Percentiles rank a stretch among this genome's conserved stretches.
These are phyloP conservation scores for Lotus japonicus DNA, from an alignment of 306 rosid genomes.

Conservation along the genomic window DNA sequence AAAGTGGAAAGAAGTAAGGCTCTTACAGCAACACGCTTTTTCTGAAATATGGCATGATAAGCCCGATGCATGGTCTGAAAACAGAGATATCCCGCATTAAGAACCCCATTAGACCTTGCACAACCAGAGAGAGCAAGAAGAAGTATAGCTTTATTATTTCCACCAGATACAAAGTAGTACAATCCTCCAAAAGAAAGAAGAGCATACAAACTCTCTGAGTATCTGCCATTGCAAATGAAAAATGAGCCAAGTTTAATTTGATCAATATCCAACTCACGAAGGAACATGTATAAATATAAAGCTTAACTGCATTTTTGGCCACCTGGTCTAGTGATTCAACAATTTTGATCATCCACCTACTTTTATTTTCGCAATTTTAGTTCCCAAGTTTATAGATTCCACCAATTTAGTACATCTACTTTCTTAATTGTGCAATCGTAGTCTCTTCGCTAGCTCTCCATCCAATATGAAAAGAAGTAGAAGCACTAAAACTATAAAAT, in stretches of 20 bases:
- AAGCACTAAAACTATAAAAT: too few species aligned
- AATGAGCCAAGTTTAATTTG: neutral
- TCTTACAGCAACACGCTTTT: slow-evolving; percentile 50
- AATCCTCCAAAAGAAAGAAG: slow-evolving; percentile 75
- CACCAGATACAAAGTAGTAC: slow-evolving; percentile 54
- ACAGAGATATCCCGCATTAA: slow-evolving; percentile 85
- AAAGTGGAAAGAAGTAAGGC: neutral
- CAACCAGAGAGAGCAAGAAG: slow-evolving; percentile 61
- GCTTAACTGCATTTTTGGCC: too few species aligned
- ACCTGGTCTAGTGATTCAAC: too few species aligned
- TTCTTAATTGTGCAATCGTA: too few species aligned
- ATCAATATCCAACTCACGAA: neutral
- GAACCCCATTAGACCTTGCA: slow-evolving; percentile 87
- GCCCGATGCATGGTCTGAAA: slow-evolving; percentile 73
- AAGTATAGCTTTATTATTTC: slow-evolving; percentile 45
- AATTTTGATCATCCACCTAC: too few species aligned
- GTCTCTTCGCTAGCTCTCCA: too few species aligned
- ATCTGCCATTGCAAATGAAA: slow-evolving; percentile 43
- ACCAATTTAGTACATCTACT: too few species aligned
- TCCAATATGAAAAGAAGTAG: too few species aligned
- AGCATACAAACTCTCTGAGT: slow-evolving; percentile 74
- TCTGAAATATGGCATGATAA: slow-evolving; percentile 46
- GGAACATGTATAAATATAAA: neutral
- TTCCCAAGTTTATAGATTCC: too few species aligned
- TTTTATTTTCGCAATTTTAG: too few species aligned